Conservation (phyloP, 768 basidiomycete species). For the Tulasnella sp. region DNA sequence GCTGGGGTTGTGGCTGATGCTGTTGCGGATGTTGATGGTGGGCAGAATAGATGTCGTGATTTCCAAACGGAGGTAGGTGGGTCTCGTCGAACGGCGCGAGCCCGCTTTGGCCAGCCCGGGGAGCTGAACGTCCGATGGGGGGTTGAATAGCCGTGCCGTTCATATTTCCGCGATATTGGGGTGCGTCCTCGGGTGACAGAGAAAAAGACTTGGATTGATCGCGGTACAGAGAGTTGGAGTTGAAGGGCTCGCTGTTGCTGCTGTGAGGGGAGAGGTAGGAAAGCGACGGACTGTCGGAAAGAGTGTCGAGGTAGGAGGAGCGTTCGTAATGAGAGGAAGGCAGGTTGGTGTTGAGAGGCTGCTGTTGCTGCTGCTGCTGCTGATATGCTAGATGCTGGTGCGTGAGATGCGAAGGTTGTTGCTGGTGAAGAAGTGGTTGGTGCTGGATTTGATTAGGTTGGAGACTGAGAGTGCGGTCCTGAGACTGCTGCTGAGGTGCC, state of each 20-base stretch:
- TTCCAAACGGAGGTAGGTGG: slow-evolving; percentile 1
- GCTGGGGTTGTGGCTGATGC: background rate
- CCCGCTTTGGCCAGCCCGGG: background rate
- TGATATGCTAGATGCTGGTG: slow-evolving; percentile 18
- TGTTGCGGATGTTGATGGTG: slow-evolving; percentile 1
- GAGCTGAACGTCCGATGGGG: slow-evolving; percentile 8
- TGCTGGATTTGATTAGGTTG: background rate
- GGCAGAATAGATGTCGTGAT: slow-evolving; percentile 3
- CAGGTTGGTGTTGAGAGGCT: slow-evolving; percentile 13
- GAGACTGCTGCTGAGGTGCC: slow-evolving; percentile 1
- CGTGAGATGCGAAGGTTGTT: slow-evolving; percentile 11
- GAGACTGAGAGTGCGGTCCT: slow-evolving; percentile 1
- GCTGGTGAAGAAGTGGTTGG: slow-evolving; percentile 8
- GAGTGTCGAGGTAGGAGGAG: slow-evolving; percentile 24
- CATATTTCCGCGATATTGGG: slow-evolving; percentile 11
- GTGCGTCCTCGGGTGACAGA: background rate
- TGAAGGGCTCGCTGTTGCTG: background rate
- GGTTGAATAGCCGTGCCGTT: slow-evolving; percentile 2
- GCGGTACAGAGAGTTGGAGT: background rate
- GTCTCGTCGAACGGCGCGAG: slow-evolving; percentile 11
- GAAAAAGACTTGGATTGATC: slow-evolving; percentile 15
- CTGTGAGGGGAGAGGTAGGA: slow-evolving; percentile 14
- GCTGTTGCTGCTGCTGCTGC: slow-evolving; percentile 21
- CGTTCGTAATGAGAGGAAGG: slow-evolving; percentile 4
- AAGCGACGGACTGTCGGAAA: slow-evolving; percentile 17